Conservation (phyloP, 2,329 filamentous ascomycete genomes). For the Monosporascus sp. region DNA sequence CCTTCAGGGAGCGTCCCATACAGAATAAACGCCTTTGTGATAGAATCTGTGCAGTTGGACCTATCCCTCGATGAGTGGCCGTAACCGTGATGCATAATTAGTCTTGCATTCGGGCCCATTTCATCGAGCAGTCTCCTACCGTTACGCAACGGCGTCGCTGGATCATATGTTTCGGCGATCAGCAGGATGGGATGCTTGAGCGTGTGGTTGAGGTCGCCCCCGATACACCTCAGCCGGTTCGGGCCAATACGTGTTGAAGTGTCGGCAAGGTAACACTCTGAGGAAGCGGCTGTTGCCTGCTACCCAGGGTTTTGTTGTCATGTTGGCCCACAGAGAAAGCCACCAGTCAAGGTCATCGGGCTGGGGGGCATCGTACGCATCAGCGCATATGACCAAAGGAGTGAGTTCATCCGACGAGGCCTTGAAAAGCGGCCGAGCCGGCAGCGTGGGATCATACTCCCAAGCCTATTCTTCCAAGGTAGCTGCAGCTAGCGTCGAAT, state of each 20-base stretch:
- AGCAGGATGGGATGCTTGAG: conserved; percentile 40
- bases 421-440: conserved; percentile 21
- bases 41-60: conserved; percentile 39
- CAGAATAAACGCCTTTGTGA: conserved; percentile 36
- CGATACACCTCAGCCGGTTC: conserved; percentile 41
- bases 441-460: conserved; percentile 36
- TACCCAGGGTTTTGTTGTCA: conserved; percentile 41
- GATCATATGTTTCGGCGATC: conserved; percentile 45
- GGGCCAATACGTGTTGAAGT: conserved; percentile 41
- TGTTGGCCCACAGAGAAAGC: conserved; percentile 40
- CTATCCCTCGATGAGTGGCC: conserved; percentile 41
- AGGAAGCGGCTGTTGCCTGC: conserved; percentile 43
- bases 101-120: conserved; percentile 43
- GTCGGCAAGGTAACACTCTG: conserved; percentile 39
- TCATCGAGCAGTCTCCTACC: conserved; percentile 37
- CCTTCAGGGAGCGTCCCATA: conserved; percentile 35
- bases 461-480: conserved; percentile 34
- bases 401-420: conserved; percentile 35
- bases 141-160: conserved; percentile 44
- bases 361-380: conserved; percentile 38
- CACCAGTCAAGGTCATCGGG: conserved; percentile 40
- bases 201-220: conserved; percentile 38
- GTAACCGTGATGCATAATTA: conserved; percentile 45
- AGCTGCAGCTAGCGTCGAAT: conserved; percentile 35
- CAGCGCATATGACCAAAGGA: conserved; percentile 39